phyloP scores from a whole-genome alignment of 106 monocot species.

The Apostasia shenzhenica region DNA sequence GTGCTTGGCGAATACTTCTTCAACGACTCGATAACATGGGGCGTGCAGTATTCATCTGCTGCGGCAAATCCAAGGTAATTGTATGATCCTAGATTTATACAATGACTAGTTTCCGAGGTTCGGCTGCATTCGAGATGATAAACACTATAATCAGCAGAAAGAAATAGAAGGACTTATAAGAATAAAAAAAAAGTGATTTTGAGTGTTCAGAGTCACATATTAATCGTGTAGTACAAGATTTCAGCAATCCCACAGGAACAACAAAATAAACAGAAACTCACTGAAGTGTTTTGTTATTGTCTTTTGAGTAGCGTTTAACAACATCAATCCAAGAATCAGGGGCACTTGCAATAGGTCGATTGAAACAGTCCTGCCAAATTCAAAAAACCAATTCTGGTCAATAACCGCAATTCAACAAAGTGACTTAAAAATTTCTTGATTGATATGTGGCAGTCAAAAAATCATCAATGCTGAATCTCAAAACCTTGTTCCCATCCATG shows the following conservation, averaged over 20 bases:
- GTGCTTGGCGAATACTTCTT: constrained; percentile 88
- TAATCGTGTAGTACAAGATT: no score
- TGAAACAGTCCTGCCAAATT: constrained; percentile 56
- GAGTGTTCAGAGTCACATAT: no score
- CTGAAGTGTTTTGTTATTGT: constrained; percentile 73
- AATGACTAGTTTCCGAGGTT: constrained; percentile 59
- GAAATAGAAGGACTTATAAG: background rate
- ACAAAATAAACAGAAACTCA: constrained; percentile 20
- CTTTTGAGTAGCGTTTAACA: constrained; percentile 62
- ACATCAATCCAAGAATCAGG: constrained; percentile 82
- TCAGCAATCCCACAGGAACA: background rate
- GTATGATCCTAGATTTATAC: constrained; percentile 91
- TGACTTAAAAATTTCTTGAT: no score
- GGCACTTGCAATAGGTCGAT: constrained; percentile 67
- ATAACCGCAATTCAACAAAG: no score
- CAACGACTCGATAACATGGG: constrained; percentile 75
- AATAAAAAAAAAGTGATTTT: no score
- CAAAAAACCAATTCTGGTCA: background rate
- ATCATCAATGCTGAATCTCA: no score
- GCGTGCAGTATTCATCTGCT: constrained; percentile 93
- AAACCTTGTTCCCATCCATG: no score
- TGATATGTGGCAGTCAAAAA: no score
- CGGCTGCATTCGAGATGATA: constrained; percentile 43
- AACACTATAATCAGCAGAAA: background rate
- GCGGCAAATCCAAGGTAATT: constrained; percentile 98